These are phyloP conservation scores for Diaporthe sp. DNA, from an alignment of 2,329 filamentous ascomycete species.

Conservation along the genomic window DNA sequence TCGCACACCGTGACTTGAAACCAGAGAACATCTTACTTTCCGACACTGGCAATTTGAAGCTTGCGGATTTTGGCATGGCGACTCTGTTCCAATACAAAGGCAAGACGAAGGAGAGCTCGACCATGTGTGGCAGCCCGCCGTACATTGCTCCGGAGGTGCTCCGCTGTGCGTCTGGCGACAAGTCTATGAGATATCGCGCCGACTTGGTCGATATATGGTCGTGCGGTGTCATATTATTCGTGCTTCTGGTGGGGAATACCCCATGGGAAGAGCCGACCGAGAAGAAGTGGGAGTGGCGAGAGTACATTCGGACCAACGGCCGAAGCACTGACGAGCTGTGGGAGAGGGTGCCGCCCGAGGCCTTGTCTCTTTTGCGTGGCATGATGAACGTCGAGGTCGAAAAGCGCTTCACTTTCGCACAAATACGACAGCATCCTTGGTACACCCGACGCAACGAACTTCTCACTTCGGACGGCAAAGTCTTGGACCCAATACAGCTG, in stretches of 20 bases:
- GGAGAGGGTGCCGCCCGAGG: slow-evolving; percentile 80
- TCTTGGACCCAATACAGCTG: slow-evolving; percentile 84
- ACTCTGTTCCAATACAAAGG: slow-evolving; percentile 94
- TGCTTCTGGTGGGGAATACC: slow-evolving; percentile 94
- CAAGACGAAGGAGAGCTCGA: slow-evolving; percentile 83
- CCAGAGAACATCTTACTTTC: slow-evolving; percentile 96
- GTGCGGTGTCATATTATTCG: slow-evolving; percentile 97
- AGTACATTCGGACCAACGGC: slow-evolving; percentile 86
- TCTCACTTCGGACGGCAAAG: slow-evolving; percentile 79
- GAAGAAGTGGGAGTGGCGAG: slow-evolving; percentile 90
- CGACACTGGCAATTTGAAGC: slow-evolving; percentile 86
- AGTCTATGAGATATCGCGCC: slow-evolving; percentile 75
- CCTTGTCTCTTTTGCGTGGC: slow-evolving; percentile 86
- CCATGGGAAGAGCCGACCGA: slow-evolving; percentile 95
- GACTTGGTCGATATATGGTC: slow-evolving; percentile 96
- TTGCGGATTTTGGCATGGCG: slow-evolving; percentile 97
- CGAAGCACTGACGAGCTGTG: slow-evolving; percentile 88
- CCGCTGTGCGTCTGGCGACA: slow-evolving; percentile 63
- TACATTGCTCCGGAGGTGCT: slow-evolving; percentile 97
- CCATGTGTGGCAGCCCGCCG: slow-evolving; percentile 94
- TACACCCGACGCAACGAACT: slow-evolving; percentile 87
- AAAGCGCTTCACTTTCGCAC: slow-evolving; percentile 86
- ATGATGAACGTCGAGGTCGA: slow-evolving; percentile 88
- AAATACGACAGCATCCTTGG: slow-evolving; percentile 94
- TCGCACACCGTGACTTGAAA: slow-evolving; percentile 92